Conservation (phyloP, 768 basidiomycete species). For the Boletus tomentosulus region DNA sequence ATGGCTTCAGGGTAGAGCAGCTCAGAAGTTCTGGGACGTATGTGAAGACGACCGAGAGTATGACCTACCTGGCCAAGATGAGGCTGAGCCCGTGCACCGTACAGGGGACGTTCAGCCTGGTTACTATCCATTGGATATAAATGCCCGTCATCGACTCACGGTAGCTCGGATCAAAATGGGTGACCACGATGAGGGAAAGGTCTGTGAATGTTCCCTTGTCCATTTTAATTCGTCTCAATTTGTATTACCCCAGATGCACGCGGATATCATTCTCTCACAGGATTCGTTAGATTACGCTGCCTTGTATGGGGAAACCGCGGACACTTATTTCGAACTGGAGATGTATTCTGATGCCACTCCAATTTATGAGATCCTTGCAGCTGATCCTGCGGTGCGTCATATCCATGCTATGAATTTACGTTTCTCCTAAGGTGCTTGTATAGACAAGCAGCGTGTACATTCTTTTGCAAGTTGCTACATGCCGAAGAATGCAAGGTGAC, state of each 20-base stretch:
- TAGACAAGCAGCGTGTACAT: conserved; percentile 77
- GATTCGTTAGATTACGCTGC: conserved; percentile 74
- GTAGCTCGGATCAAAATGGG: conserved; percentile 78
- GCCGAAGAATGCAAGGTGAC: conserved; percentile 73
- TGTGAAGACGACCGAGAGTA: conserved; percentile 89
- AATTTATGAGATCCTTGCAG: conserved; percentile 76
- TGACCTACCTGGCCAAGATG: conserved; percentile 56
- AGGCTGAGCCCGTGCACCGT: conserved; percentile 29
- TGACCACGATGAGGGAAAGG: conserved; percentile 74
- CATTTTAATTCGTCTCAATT: not conserved
- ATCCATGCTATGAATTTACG: not conserved
- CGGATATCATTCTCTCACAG: conserved; percentile 61
- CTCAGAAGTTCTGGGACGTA: conserved; percentile 75
- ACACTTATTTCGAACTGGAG: conserved; percentile 66
- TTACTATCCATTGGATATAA: conserved; percentile 28
- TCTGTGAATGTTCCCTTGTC: conserved; percentile 44
- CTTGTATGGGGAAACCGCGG: conserved; percentile 78
- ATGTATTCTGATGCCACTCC: conserved; percentile 76
- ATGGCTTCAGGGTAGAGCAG: conserved; percentile 84
- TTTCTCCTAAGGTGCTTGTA: not conserved
- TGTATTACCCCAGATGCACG: conserved; percentile 56
- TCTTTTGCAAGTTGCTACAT: conserved; percentile 75
- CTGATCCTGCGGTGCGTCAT: conserved; percentile 60
- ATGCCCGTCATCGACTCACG: conserved; percentile 78
- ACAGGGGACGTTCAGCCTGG: conserved; percentile 52